A percentile compares a stretch with the other conserved stretches of the same genome.
Evolutionary conservation across 208 protist species (phyloP).

Genomic region (Tritrichomonas foetus): DNA sequence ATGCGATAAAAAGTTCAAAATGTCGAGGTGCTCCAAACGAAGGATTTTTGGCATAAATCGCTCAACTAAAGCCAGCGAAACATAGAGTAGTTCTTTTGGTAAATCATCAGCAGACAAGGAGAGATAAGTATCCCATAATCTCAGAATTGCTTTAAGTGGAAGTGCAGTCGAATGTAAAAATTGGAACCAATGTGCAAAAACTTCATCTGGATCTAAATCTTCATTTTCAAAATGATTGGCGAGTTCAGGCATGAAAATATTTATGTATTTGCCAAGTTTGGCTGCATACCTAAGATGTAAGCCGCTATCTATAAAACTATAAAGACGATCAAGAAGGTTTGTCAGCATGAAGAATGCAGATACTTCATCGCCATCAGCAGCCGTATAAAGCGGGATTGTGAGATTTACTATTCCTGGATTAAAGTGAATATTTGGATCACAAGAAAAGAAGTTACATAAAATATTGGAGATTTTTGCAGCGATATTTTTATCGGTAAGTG

Average conservation of each 20-base stretch:
- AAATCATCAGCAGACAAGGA: not conserved
- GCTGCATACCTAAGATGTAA: not conserved
- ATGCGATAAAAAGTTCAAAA: not conserved
- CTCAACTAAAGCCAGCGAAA: not conserved
- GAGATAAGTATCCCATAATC: constrained; percentile 19
- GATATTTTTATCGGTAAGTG: not conserved
- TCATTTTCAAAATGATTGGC: not conserved
- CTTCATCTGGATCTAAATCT: not conserved
- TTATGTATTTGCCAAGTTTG: constrained; percentile 27
- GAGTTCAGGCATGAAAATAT: not conserved
- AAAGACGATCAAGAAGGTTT: not conserved
- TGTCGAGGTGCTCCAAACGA: not conserved
- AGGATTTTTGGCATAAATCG: not conserved
- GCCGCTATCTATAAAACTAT: not conserved
- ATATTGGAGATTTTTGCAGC: not conserved
- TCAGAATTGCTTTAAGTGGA: not conserved
- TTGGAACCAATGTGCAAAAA: constrained; percentile 29
- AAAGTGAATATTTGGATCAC: not conserved
- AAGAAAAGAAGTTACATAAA: constrained; percentile 14
- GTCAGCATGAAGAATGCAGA: not conserved
- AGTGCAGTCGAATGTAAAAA: constrained; percentile 3
- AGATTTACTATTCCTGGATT: not conserved
- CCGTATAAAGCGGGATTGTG: not conserved
- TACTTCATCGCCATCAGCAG: not conserved
- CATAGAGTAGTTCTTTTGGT: not conserved